phyloP scores from a whole-genome alignment of 1,284 basidiomycete genomes.

The Quambalaria eucalypti region DNA sequence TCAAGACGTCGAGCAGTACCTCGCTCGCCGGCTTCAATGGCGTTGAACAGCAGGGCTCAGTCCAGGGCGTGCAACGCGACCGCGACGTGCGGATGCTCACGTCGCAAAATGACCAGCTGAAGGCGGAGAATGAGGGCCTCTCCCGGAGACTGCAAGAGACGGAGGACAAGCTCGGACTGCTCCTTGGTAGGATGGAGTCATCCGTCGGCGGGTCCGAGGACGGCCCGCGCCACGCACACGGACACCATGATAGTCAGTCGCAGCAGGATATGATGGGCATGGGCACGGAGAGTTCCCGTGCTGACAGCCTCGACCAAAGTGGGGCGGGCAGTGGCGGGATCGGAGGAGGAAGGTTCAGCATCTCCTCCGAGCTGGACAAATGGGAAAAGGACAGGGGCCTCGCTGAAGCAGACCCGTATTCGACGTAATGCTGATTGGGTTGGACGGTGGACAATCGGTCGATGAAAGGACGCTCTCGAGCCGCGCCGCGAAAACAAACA shows the following conservation, averaged over 20 bases:
- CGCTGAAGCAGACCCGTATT: not conserved
- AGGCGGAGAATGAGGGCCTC: slow-evolving; percentile 24
- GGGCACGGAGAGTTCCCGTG: not conserved
- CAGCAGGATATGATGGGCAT: too few species aligned
- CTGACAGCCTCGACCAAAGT: not conserved
- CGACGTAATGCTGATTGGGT: not conserved
- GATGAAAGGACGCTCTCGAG: too few species aligned
- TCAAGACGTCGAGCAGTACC: slow-evolving; percentile 1
- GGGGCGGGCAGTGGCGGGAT: not conserved
- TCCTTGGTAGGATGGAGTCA: slow-evolving; percentile 29
- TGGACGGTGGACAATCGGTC: too few species aligned
- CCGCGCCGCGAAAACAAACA: too few species aligned
- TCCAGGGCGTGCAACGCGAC: too few species aligned
- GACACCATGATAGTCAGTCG: not conserved
- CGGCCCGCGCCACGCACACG: slow-evolving; percentile 2
- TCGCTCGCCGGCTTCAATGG: not conserved
- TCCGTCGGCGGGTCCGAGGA: slow-evolving; percentile 2
- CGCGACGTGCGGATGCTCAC: slow-evolving; percentile 1
- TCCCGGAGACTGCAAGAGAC: slow-evolving; percentile 27
- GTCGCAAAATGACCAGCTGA: slow-evolving; percentile 28
- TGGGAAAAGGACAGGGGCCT: slow-evolving; percentile 17
- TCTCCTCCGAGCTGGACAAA: slow-evolving; percentile 37
- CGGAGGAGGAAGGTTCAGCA: slow-evolving; percentile 11
- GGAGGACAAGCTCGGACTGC: slow-evolving; percentile 31
- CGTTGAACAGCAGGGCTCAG: not conserved